Percentiles rank a stretch among this genome's conserved stretches.
These are phyloP conservation scores for Ceratopteris richardii DNA, from an alignment of 75 land plant species.

Conservation along the genomic window DNA sequence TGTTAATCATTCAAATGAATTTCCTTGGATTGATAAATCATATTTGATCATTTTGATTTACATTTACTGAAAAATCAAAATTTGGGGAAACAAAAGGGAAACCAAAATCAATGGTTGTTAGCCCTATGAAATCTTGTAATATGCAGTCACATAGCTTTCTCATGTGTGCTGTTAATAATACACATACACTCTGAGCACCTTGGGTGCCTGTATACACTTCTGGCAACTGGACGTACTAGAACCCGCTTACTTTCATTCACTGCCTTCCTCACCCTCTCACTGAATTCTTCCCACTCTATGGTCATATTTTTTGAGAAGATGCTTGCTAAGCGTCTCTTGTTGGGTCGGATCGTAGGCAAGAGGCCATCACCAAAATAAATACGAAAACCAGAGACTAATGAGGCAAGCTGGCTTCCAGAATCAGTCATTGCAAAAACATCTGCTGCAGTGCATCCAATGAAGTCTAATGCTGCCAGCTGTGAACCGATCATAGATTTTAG, in stretches of 20 bases:
- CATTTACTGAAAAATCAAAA: too few relatives aligned
- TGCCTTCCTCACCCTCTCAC: conserved; percentile 64
- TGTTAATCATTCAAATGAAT: too few relatives aligned
- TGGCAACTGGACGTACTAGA: conserved; percentile 47
- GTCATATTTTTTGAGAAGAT: conserved; percentile 59
- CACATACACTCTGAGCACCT: conserved; percentile 88
- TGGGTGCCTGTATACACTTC: conserved; percentile 91
- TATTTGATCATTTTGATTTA: too few relatives aligned
- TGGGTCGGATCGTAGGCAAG: conserved; percentile 77
- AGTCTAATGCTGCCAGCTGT: conserved; percentile 91
- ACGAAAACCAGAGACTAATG: conserved; percentile 74
- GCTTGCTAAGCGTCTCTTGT: conserved; percentile 65
- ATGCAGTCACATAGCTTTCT: background rate
- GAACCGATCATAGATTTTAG: too few relatives aligned
- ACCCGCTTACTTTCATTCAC: conserved; percentile 63
- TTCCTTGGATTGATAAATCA: too few relatives aligned
- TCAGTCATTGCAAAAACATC: conserved; percentile 96
- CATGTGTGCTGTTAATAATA: background rate
- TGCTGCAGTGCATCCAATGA: conserved; percentile 70
- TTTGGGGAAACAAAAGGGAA: too few relatives aligned
- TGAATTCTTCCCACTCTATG: conserved; percentile 84
- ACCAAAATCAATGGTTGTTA: background rate
- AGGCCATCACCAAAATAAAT: conserved; percentile 72
- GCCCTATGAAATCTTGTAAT: background rate
- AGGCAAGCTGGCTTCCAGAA: conserved; percentile 89